Conservation (phyloP, 2,329 filamentous ascomycete genomes). For the Tolypocladium paradoxum region DNA sequence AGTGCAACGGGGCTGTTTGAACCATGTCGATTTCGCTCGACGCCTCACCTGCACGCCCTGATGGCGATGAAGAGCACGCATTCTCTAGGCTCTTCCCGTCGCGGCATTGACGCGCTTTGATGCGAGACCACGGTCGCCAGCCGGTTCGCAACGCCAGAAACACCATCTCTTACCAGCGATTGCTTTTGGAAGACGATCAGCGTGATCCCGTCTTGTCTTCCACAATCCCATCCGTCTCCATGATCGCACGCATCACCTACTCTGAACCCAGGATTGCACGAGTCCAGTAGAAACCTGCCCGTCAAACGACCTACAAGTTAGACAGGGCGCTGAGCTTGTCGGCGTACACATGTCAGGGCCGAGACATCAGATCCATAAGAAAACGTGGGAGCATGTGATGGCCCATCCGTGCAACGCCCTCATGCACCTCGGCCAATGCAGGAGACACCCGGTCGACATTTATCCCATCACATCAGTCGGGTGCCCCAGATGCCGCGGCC, state of each 20-base stretch:
- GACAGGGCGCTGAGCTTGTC: background rate
- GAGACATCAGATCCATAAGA: background rate
- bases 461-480: slow-evolving; percentile 24
- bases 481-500: slow-evolving; percentile 77
- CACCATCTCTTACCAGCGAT: background rate
- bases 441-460: background rate
- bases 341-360: background rate
- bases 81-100: background rate
- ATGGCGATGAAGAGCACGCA: too few species aligned
- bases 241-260: background rate
- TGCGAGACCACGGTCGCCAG: background rate
- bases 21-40: background rate
- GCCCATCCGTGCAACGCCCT: background rate
- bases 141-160: background rate
- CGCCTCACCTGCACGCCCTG: background rate
- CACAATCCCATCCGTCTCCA: background rate
- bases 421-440: background rate
- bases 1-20: background rate
- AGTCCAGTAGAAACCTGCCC: background rate
- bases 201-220: background rate
- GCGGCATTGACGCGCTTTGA: background rate
- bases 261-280: background rate
- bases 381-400: background rate
- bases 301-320: background rate
- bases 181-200: background rate